Percentiles rank a stretch among this genome's conserved stretches.
These are phyloP conservation scores for Clonostachys rhizophaga DNA, from an alignment of 2,329 filamentous ascomycete genomes.

Conservation along the genomic window DNA sequence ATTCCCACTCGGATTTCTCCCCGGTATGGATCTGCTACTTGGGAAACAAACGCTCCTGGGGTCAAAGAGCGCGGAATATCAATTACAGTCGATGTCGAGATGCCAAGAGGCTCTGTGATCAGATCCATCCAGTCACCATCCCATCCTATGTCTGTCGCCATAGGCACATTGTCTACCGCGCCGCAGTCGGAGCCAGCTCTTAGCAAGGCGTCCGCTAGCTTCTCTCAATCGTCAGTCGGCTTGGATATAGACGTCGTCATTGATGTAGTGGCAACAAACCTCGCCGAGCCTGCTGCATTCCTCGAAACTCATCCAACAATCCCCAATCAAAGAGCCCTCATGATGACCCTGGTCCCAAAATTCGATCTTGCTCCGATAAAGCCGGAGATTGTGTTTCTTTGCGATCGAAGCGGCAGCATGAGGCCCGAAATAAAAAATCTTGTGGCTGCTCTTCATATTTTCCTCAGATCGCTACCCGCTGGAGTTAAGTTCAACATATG, in stretches of 20 bases:
- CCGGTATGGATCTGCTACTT: conserved; percentile 45
- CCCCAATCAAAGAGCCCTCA: conserved; percentile 58
- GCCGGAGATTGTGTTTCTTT: conserved; percentile 67
- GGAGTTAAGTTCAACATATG: conserved; percentile 67
- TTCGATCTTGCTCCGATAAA: conserved; percentile 51
- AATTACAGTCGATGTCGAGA: conserved; percentile 26
- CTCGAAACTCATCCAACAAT: conserved; percentile 62
- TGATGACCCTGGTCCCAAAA: conserved; percentile 67
- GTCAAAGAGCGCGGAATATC: conserved; percentile 10
- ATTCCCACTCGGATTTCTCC: conserved; percentile 65
- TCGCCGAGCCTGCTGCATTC: conserved; percentile 55
- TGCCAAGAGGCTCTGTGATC: conserved; percentile 52
- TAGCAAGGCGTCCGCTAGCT: conserved; percentile 56
- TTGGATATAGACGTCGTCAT: conserved; percentile 65
- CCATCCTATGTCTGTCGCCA: conserved; percentile 61
- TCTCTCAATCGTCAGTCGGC: conserved; percentile 45
- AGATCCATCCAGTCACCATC: conserved; percentile 61
- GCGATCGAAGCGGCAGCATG: conserved; percentile 70
- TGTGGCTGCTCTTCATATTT: conserved; percentile 52
- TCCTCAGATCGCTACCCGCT: conserved; percentile 60
- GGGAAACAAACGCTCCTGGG: conserved; percentile 1
- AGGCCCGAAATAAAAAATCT: conserved; percentile 45
- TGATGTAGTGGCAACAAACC: conserved; percentile 55
- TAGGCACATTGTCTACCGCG: conserved; percentile 46
- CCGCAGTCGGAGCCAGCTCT: conserved; percentile 40